Evolutionary conservation across 129 eudicot species (phyloP).

Genomic region (Escallonia rubra): DNA sequence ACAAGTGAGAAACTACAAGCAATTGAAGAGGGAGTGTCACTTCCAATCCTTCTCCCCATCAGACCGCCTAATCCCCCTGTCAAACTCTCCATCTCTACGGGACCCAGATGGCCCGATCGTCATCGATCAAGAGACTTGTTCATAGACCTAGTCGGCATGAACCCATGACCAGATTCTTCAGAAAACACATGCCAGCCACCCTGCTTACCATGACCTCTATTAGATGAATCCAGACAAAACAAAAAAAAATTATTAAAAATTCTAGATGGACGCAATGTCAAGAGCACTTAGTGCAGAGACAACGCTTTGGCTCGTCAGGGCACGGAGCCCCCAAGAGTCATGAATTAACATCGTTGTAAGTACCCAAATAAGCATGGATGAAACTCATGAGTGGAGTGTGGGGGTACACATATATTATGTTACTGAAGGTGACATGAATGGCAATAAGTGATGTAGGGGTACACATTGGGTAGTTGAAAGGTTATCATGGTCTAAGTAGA

Average conservation of each 20-base stretch:
- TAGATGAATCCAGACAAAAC: conserved; percentile 12
- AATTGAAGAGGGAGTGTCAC: conserved; percentile 44
- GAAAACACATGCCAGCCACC: conserved; percentile 43
- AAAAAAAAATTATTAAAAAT: background rate
- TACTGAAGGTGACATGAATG: too few species aligned
- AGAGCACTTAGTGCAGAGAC: too few species aligned
- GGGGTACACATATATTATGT: too few species aligned
- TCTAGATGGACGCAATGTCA: too few species aligned
- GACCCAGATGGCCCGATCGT: conserved; percentile 29
- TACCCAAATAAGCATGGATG: too few species aligned
- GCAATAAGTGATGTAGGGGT: too few species aligned
- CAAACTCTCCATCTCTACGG: conserved; percentile 18
- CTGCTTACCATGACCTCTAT: conserved; percentile 68
- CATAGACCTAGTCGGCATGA: conserved; percentile 29
- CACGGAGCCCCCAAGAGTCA: too few species aligned
- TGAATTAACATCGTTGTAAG: too few species aligned
- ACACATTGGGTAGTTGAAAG: too few species aligned
- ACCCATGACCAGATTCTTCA: conserved; percentile 38
- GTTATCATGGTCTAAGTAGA: too few species aligned
- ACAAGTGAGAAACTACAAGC: conserved; percentile 45
- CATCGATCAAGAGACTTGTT: conserved; percentile 41
- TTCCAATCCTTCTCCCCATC: conserved; percentile 39
- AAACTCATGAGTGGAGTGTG: too few species aligned
- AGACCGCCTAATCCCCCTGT: conserved; percentile 33
- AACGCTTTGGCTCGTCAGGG: too few species aligned